These are phyloP conservation scores for Hanseniaspora meyeri DNA, from an alignment of 805 yeast genomes.

Conservation along the genomic window DNA sequence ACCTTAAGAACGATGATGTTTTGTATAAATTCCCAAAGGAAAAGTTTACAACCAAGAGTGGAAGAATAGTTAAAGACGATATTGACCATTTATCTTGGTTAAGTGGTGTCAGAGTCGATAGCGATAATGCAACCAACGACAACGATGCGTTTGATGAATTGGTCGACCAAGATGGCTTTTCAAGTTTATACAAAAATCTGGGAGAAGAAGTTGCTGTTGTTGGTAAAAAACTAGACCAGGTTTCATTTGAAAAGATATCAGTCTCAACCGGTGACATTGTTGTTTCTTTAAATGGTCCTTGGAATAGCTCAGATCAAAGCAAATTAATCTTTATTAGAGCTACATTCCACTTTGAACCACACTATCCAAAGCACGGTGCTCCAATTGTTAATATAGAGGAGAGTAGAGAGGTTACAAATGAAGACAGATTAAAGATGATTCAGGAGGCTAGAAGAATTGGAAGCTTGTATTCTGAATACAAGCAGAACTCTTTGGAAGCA, in stretches of 20 bases:
- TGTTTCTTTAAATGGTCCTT: slow-evolving; percentile 70
- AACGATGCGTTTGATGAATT: slow-evolving; percentile 24
- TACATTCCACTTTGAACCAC: slow-evolving; percentile 54
- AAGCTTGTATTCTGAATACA: slow-evolving; percentile 40
- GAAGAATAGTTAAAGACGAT: slow-evolving; percentile 28
- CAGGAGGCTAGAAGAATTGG: slow-evolving; percentile 44
- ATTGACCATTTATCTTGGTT: slow-evolving; percentile 78
- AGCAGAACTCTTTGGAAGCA: slow-evolving; percentile 66
- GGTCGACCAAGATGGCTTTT: slow-evolving; percentile 22
- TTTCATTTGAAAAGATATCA: slow-evolving; percentile 74
- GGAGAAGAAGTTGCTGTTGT: slow-evolving; percentile 87
- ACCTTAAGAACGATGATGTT: slow-evolving; percentile 10
- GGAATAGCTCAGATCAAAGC: slow-evolving; percentile 36
- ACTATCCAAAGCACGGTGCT: slow-evolving; percentile 48
- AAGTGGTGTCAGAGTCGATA: slow-evolving; percentile 67
- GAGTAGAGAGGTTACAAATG: slow-evolving; percentile 50
- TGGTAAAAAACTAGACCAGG: slow-evolving; percentile 79
- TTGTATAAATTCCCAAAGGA: slow-evolving; percentile 30
- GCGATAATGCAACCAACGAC: slow-evolving; percentile 18
- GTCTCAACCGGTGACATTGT: slow-evolving; percentile 74
- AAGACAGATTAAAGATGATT: slow-evolving; percentile 40
- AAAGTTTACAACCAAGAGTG: slow-evolving; percentile 22
- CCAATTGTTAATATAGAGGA: slow-evolving; percentile 64
- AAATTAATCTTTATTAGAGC: slow-evolving; percentile 53
- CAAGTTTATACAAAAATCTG: slow-evolving; percentile 44